phyloP scores from a whole-genome alignment of 2,329 filamentous ascomycete species.

The Coniella vitis region DNA sequence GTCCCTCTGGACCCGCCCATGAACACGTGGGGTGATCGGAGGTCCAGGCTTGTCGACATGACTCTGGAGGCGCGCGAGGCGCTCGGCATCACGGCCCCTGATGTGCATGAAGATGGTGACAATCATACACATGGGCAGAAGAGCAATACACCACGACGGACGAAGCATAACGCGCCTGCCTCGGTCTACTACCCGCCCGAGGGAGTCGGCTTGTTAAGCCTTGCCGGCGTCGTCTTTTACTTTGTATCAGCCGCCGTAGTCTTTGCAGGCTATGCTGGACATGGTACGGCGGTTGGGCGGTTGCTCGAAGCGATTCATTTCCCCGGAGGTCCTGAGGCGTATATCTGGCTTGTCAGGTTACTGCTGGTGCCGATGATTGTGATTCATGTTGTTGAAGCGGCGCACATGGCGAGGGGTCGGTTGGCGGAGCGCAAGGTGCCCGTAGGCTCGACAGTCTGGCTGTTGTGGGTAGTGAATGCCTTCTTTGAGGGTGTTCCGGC shows the following conservation, averaged over 20 bases:
- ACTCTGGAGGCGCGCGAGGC: conserved; percentile 45
- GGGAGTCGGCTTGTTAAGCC: conserved; percentile 43
- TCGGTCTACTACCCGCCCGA: conserved; percentile 38
- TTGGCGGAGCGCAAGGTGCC: conserved; percentile 42
- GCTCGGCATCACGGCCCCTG: conserved; percentile 43
- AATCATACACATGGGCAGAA: too few species aligned
- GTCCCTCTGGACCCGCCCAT: conserved; percentile 68
- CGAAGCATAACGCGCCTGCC: conserved; percentile 27
- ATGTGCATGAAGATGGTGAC: conserved; percentile 3
- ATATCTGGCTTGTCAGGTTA: conserved; percentile 50
- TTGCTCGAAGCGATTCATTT: conserved; percentile 40
- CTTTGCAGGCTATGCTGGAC: conserved; percentile 17
- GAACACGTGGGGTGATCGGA: conserved; percentile 58
- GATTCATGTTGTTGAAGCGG: conserved; percentile 61
- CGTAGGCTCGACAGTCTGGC: conserved; percentile 42
- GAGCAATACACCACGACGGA: too few species aligned
- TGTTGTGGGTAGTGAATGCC: conserved; percentile 44
- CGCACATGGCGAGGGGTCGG: conserved; percentile 41
- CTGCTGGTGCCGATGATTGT: conserved; percentile 53
- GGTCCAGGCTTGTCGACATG: conserved; percentile 68
- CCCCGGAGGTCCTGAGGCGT: conserved; percentile 52
- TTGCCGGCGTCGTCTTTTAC: conserved; percentile 48
- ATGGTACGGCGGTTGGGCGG: conserved; percentile 44
- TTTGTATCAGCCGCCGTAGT: conserved; percentile 25
- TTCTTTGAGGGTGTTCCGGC: conserved; percentile 48